Evolutionary conservation across 345 rosid genomes (phyloP).

Genomic region (Eucalyptus regnans): DNA sequence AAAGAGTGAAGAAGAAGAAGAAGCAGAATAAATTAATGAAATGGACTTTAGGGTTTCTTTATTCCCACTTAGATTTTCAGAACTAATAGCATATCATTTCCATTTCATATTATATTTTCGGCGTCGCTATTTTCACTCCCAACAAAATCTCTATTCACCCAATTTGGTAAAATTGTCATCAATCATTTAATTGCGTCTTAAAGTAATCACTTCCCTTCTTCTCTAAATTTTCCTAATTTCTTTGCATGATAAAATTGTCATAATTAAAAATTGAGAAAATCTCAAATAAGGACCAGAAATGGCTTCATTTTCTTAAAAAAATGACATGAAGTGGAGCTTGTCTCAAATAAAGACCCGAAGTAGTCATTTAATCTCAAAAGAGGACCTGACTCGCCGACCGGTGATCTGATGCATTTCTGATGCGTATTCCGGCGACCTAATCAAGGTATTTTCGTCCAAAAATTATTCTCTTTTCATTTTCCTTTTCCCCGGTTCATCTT

Average conservation of each 20-base stretch:
- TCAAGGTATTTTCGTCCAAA: no score
- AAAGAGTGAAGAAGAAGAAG: background rate
- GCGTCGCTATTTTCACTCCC: background rate
- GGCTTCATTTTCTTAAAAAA: no score
- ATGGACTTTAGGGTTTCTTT: background rate
- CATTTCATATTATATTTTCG: background rate
- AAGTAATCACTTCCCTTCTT: background rate
- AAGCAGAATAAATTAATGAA: background rate
- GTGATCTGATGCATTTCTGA: no score
- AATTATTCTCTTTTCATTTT: no score
- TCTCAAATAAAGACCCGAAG: no score
- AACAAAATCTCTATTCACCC: fast-evolving
- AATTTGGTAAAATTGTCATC: background rate
- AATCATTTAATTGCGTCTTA: background rate
- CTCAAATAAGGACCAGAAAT: no score
- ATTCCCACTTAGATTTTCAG: background rate
- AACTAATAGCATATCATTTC: background rate
- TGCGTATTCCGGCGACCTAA: no score
- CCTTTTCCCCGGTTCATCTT: no score
- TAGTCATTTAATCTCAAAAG: no score
- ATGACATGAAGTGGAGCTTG: no score
- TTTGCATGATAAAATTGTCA: background rate
- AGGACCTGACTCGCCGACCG: no score
- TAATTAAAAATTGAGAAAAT: no score
- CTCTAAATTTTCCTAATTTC: background rate